Percentiles rank a stretch among this genome's conserved stretches.
phyloP scores from a whole-genome alignment of 1,284 basidiomycete species.

The Moesziomyces aphidis region DNA sequence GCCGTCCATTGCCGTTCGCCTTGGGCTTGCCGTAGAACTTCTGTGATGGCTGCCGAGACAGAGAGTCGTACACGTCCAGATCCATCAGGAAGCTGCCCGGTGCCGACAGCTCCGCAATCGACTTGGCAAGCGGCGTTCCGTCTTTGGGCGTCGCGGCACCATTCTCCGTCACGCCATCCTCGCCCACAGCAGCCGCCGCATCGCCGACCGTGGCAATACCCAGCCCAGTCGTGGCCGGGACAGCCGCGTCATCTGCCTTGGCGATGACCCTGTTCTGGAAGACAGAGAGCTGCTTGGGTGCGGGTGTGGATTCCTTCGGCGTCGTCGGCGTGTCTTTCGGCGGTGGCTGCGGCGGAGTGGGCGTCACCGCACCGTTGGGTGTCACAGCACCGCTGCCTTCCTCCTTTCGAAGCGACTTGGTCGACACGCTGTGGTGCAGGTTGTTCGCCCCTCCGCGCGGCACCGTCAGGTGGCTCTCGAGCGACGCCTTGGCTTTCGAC shows the following conservation, averaged over 20 bases:
- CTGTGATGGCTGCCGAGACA: conserved; percentile 28
- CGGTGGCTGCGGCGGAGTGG: background rate
- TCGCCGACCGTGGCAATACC: conserved; percentile 27
- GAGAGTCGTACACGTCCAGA: conserved; percentile 47
- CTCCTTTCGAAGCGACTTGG: conserved; percentile 20
- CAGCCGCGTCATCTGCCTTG: conserved; percentile 5
- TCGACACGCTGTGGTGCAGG: conserved; percentile 19
- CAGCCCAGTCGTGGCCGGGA: conserved; percentile 14
- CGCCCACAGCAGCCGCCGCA: conserved; percentile 1
- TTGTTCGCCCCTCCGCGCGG: conserved; percentile 6
- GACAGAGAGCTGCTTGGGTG: conserved; percentile 7
- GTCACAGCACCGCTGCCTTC: conserved; percentile 15
- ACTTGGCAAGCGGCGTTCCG: background rate
- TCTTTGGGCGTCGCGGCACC: background rate
- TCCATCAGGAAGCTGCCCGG: conserved; percentile 49
- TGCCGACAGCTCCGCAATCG: conserved; percentile 15
- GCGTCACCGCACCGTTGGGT: conserved; percentile 15
- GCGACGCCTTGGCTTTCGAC: conserved; percentile 18
- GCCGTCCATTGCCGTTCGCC: background rate
- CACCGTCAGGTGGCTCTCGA: conserved; percentile 21
- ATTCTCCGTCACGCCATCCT: conserved; percentile 3
- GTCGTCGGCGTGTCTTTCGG: background rate
- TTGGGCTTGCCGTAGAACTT: conserved; percentile 5
- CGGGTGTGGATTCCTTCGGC: background rate
- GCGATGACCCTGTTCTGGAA: conserved; percentile 26